Conservation (phyloP, 106 monocot species). For the Dioscorea alata region DNA sequence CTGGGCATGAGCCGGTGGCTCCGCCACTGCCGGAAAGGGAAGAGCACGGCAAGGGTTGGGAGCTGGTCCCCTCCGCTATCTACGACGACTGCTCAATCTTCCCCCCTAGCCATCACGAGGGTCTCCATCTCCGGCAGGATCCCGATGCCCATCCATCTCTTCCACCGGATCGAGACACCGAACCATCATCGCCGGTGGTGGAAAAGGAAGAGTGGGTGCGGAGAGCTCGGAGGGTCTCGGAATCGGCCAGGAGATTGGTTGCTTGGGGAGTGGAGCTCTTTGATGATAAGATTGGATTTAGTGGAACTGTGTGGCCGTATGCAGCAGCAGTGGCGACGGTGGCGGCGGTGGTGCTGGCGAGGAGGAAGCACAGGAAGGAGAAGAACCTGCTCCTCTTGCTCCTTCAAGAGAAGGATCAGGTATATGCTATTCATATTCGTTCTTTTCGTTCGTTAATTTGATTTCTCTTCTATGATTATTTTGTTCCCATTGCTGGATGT, state of each 20-base stretch:
- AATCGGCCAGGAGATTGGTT: constrained; percentile 16
- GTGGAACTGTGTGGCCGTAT: constrained; percentile 25
- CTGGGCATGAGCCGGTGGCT: constrained; percentile 1
- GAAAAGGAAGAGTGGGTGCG: constrained; percentile 11
- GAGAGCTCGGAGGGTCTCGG: constrained; percentile 2
- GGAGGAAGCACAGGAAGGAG: constrained; percentile 43
- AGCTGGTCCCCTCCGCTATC: constrained; percentile 3
- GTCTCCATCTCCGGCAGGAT: constrained; percentile 21
- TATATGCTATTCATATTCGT: constrained; percentile 2
- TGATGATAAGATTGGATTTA: constrained; percentile 7
- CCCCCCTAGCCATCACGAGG: constrained; percentile 42
- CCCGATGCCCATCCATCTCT: background rate
- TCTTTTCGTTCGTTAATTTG: no score
- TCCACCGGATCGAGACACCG: background rate
- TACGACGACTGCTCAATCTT: constrained; percentile 28
- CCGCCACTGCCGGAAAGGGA: background rate
- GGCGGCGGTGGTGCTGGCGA: constrained; percentile 30
- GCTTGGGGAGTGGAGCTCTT: constrained; percentile 26
- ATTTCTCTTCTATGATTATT: no score
- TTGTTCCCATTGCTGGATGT: no score
- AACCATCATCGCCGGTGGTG: background rate
- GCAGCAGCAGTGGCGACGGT: constrained; percentile 25
- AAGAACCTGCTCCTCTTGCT: constrained; percentile 39
- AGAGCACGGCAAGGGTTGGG: constrained; percentile 10
- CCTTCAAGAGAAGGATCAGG: constrained; percentile 57